phyloP scores from a whole-genome alignment of 2,329 filamentous ascomycete species.

The Trichoderma cornu-damae region DNA sequence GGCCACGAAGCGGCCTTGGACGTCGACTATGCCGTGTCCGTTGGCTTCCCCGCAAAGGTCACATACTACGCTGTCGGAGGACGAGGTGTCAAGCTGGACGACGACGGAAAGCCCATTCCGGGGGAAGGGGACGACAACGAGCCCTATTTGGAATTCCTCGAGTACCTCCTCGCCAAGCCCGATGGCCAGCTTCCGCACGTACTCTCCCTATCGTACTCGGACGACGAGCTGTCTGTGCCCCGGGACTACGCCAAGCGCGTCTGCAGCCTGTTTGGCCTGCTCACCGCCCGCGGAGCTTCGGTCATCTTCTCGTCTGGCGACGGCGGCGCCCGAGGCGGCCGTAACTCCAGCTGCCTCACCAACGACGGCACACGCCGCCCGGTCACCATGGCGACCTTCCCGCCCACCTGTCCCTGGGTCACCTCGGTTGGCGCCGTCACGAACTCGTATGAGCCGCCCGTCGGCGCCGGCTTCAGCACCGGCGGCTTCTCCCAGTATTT shows the following conservation, averaged over 20 bases:
- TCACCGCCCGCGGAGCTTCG: conserved; percentile 49
- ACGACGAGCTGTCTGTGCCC: conserved; percentile 53
- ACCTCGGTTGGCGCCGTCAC: conserved; percentile 59
- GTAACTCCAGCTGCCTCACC: conserved; percentile 48
- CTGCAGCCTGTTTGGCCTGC: conserved; percentile 49
- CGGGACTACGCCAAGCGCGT: conserved; percentile 47
- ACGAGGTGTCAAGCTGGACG: conserved; percentile 38
- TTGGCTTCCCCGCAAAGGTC: conserved; percentile 42
- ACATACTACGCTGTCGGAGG: conserved; percentile 44
- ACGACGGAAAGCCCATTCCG: conserved; percentile 33
- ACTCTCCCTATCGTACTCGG: conserved; percentile 53
- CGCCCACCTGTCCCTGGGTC: conserved; percentile 62
- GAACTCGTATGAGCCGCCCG: conserved; percentile 34
- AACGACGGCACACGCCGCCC: conserved; percentile 55
- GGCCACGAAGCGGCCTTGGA: conserved; percentile 46
- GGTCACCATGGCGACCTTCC: conserved; percentile 58
- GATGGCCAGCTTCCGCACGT: conserved; percentile 49
- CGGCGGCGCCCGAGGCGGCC: conserved; percentile 41
- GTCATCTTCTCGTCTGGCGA: conserved; percentile 50
- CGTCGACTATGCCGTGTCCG: conserved; percentile 43
- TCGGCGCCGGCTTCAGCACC: conserved; percentile 42
- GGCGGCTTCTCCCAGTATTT: conserved; percentile 53
- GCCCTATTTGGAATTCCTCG: conserved; percentile 52
- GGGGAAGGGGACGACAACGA: conserved; percentile 43
- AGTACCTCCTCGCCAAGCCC: conserved; percentile 43